Conservation (phyloP, 805 yeast species). For the Saccharomycopsis vini region DNA sequence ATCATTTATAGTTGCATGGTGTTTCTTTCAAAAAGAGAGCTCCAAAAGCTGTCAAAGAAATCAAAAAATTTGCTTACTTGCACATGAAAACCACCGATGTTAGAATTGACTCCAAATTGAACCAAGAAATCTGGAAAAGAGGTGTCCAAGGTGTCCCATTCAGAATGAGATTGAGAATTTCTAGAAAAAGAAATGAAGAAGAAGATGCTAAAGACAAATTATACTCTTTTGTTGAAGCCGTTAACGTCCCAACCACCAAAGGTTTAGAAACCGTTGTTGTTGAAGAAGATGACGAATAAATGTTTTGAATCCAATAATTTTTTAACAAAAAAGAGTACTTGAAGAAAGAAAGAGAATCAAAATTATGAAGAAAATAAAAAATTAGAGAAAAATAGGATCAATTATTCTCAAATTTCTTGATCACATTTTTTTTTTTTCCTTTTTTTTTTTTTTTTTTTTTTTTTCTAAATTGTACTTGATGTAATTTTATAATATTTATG, state of each 20-base stretch:
- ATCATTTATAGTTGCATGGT: conserved; percentile 74
- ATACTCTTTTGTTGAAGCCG: conserved; percentile 97
- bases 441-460: too few relatives aligned
- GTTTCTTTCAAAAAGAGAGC: conserved; percentile 99
- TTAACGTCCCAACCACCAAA: conserved; percentile 87
- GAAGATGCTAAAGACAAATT: conserved; percentile 97
- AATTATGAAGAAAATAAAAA: too few relatives aligned
- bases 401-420: too few relatives aligned
- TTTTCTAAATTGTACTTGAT: too few relatives aligned
- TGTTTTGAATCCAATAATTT: too few relatives aligned
- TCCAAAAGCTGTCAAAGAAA: conserved; percentile 99
- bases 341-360: too few relatives aligned
- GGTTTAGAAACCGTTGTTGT: conserved; percentile 97
- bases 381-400: too few relatives aligned
- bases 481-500: too few relatives aligned
- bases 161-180: conserved; percentile 98
- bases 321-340: too few relatives aligned
- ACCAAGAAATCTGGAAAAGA: conserved; percentile 98
- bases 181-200: conserved; percentile 99
- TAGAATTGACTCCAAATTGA: conserved; percentile 97
- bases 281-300: conserved; percentile 59
- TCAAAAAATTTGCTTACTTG: conserved; percentile 95
- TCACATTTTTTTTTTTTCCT: too few relatives aligned
- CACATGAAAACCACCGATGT: conserved; percentile 99
- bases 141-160: conserved; percentile 98